phyloP scores from a whole-genome alignment of 2,329 filamentous ascomycete species.

The Penicillium sp. region DNA sequence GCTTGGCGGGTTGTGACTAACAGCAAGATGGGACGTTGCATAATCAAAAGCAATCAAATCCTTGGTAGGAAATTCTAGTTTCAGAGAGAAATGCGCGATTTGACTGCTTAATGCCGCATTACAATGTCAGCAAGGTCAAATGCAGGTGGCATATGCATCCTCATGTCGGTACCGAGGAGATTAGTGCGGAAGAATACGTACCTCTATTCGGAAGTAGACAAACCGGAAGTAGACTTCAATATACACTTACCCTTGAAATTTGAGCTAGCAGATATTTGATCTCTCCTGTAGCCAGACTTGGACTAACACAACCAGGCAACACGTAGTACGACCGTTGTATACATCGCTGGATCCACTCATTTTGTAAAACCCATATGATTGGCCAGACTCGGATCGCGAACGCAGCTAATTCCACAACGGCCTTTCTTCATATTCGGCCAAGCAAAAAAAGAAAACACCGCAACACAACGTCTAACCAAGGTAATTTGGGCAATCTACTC shows the following conservation, averaged over 20 bases:
- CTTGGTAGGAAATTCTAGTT: not conserved
- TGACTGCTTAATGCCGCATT: not conserved
- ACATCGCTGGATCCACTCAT: constrained; percentile 4
- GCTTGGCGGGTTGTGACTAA: constrained; percentile 1
- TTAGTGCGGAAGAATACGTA: not conserved
- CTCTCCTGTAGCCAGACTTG: not conserved
- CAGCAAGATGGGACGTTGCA: not conserved
- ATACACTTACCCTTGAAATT: too few species aligned
- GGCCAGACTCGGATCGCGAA: constrained; percentile 11
- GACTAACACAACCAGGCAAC: constrained; percentile 1
- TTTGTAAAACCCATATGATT: constrained; percentile 11
- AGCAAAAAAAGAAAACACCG: not conserved
- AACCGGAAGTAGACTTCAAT: not conserved
- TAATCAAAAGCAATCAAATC: not conserved
- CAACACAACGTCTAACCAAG: constrained; percentile 1
- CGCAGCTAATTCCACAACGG: constrained; percentile 16
- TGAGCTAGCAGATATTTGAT: not conserved
- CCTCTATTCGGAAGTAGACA: not conserved
- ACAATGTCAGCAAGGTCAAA: not conserved
- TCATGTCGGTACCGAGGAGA: not conserved
- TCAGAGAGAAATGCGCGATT: not conserved
- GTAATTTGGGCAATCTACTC: not conserved
- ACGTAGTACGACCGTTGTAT: not conserved
- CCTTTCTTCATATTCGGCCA: not conserved
- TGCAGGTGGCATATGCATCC: not conserved